These are phyloP conservation scores for Aschersonia sp. DNA, from an alignment of 2,329 filamentous ascomycete genomes.

Conservation along the genomic window DNA sequence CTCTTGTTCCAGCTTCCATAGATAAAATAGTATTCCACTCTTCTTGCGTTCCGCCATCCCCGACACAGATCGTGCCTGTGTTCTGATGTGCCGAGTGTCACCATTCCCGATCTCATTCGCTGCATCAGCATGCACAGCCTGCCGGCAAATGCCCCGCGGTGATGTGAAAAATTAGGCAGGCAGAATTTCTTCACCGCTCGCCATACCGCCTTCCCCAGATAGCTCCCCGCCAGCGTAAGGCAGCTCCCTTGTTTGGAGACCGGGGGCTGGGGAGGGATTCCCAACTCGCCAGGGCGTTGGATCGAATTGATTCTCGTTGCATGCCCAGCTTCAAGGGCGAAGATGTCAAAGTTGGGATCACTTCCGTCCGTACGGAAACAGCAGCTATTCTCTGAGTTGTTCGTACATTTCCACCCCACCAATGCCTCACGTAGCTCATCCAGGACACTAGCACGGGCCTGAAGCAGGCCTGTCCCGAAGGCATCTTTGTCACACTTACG, in stretches of 20 bases:
- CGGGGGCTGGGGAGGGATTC: not conserved
- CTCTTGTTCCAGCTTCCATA: too few relatives aligned
- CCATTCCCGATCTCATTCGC: too few relatives aligned
- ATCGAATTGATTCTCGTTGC: not conserved
- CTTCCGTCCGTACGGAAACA: slow-evolving; percentile 52
- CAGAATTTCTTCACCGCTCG: slow-evolving; percentile 10
- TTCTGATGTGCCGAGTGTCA: too few relatives aligned
- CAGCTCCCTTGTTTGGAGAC: not conserved
- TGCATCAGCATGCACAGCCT: too few relatives aligned
- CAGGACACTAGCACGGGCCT: slow-evolving; percentile 49
- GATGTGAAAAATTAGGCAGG: slow-evolving; percentile 2
- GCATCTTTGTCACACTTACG: slow-evolving; percentile 73
- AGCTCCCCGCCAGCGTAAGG: not conserved
- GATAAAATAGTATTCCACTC: too few relatives aligned
- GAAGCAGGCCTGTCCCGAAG: slow-evolving; percentile 69
- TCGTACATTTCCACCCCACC: slow-evolving; percentile 19
- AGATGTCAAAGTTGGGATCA: slow-evolving; percentile 19
- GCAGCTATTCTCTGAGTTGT: slow-evolving; percentile 74
- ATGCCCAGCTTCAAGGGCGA: not conserved
- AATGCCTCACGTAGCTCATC: not conserved
- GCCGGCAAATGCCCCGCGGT: slow-evolving; percentile 4
- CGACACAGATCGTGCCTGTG: too few relatives aligned
- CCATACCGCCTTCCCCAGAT: slow-evolving; percentile 2
- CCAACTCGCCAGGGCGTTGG: not conserved
- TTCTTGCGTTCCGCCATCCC: too few relatives aligned